Evolutionary conservation across 1,284 basidiomycete species (phyloP).

Genomic region (Mrakiaceae sp.): DNA sequence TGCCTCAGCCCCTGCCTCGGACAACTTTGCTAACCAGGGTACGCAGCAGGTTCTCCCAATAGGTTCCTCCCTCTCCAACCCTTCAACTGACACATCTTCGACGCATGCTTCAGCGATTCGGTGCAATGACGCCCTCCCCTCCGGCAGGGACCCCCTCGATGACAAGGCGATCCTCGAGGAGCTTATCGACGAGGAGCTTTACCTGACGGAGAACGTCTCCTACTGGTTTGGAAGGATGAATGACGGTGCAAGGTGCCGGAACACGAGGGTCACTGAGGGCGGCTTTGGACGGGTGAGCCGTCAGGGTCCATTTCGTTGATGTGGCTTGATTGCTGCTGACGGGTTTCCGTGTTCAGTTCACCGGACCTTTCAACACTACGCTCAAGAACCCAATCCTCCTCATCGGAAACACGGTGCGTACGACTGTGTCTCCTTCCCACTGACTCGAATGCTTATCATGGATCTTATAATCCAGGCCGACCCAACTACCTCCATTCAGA

Average conservation of each 20-base stretch:
- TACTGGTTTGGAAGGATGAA: constrained; percentile 20
- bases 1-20: constrained; percentile 21
- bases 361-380: constrained; percentile 28
- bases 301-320: background rate
- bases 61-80: background rate
- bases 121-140: background rate
- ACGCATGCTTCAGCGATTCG: background rate
- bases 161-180: constrained; percentile 17
- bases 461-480: background rate
- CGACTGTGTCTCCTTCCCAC: background rate
- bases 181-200: constrained; percentile 21
- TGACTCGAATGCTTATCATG: no score
- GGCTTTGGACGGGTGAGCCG: background rate
- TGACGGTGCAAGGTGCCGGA: constrained; percentile 22
- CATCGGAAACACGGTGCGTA: constrained; percentile 26
- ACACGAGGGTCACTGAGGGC: constrained; percentile 20
- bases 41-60: background rate
- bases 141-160: background rate
- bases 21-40: constrained; percentile 17
- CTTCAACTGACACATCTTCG: background rate
- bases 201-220: constrained; percentile 17
- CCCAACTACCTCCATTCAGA: background rate
- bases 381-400: constrained; percentile 27
- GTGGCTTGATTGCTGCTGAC: no score
- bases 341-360: constrained; percentile 21